These are phyloP conservation scores for Pleomassaria siparia DNA, from an alignment of 2,329 filamentous ascomycete species.

Conservation along the genomic window DNA sequence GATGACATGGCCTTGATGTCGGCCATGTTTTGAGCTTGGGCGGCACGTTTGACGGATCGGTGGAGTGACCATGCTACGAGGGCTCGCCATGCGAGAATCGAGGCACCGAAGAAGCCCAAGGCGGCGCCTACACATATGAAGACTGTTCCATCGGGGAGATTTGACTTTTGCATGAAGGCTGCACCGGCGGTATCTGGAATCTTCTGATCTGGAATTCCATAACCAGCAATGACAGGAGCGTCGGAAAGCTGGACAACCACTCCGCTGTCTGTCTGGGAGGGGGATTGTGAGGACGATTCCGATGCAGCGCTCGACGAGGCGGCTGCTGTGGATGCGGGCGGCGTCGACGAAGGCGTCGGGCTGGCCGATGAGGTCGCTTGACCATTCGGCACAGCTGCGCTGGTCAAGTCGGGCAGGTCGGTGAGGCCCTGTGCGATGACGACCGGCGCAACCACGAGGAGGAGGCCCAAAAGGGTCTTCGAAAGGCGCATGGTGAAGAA, in stretches of 20 bases:
- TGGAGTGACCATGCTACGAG: slow-evolving; percentile 90
- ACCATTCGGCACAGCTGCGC: slow-evolving; percentile 23
- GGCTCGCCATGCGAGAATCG: slow-evolving; percentile 84
- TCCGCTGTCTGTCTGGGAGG: slow-evolving; percentile 14
- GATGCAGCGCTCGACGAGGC: slow-evolving; percentile 18
- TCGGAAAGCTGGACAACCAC: slow-evolving; percentile 36
- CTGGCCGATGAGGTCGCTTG: slow-evolving; percentile 7
- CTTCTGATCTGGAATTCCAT: slow-evolving; percentile 66
- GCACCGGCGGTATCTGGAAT: slow-evolving; percentile 83
- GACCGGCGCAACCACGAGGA: slow-evolving; percentile 32
- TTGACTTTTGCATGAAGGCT: slow-evolving; percentile 88
- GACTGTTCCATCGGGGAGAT: slow-evolving; percentile 85
- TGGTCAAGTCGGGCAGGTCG: slow-evolving; percentile 31
- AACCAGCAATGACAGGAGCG: slow-evolving; percentile 59
- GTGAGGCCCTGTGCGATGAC: slow-evolving; percentile 37
- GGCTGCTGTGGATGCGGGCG: slow-evolving; percentile 26
- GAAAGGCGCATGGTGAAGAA: slow-evolving; percentile 33
- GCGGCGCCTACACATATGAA: slow-evolving; percentile 94
- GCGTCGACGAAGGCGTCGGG: neutral
- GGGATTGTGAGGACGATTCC: slow-evolving; percentile 10
- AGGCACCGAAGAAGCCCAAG: slow-evolving; percentile 77
- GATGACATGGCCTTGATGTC: slow-evolving; percentile 67
- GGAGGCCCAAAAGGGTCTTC: slow-evolving; percentile 30
- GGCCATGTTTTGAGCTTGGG: slow-evolving; percentile 69
- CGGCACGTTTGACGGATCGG: slow-evolving; percentile 83